Percentiles rank a stretch among this genome's conserved stretches.
These are phyloP conservation scores for Pholiota conissans DNA, from an alignment of 768 basidiomycete genomes.

Conservation along the genomic window DNA sequence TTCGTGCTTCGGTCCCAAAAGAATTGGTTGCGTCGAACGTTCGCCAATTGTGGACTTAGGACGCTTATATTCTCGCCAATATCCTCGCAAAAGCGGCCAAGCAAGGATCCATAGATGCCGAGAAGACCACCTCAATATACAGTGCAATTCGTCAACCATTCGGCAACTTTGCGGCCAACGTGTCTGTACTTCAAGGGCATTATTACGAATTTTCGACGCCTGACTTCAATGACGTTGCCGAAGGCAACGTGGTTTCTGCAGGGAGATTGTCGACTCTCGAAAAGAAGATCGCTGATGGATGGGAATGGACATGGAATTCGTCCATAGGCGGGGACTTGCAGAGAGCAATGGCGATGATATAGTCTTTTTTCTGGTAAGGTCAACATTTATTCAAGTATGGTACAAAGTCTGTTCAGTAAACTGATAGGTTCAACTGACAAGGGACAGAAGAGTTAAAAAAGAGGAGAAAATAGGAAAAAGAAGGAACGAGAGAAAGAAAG, in stretches of 20 bases:
- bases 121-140: slow-evolving; percentile 16
- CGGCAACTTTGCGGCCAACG: slow-evolving; percentile 25
- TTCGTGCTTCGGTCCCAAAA: neutral
- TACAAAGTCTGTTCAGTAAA: too few species aligned
- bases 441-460: too few species aligned
- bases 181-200: slow-evolving; percentile 19
- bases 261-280: slow-evolving; percentile 21
- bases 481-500: too few species aligned
- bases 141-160: slow-evolving; percentile 38
- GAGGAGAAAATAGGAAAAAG: too few species aligned
- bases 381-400: too few species aligned
- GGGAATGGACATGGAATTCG: slow-evolving; percentile 43
- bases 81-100: slow-evolving; percentile 13
- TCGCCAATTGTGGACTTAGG: slow-evolving; percentile 13
- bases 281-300: slow-evolving; percentile 29
- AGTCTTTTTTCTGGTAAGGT: too few species aligned
- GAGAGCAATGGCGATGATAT: neutral
- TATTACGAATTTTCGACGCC: slow-evolving; percentile 20
- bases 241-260: slow-evolving; percentile 12
- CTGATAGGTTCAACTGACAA: too few species aligned
- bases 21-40: neutral
- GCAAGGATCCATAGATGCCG: slow-evolving; percentile 27
- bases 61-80: slow-evolving; percentile 28
- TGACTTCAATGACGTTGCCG: slow-evolving; percentile 16
- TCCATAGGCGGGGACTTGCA: slow-evolving; percentile 23